A percentile compares a stretch with the other conserved stretches of the same genome.
Conservation (phyloP, 2,329 filamentous ascomycete genomes). For the Colletotrichum lupini region DNA sequence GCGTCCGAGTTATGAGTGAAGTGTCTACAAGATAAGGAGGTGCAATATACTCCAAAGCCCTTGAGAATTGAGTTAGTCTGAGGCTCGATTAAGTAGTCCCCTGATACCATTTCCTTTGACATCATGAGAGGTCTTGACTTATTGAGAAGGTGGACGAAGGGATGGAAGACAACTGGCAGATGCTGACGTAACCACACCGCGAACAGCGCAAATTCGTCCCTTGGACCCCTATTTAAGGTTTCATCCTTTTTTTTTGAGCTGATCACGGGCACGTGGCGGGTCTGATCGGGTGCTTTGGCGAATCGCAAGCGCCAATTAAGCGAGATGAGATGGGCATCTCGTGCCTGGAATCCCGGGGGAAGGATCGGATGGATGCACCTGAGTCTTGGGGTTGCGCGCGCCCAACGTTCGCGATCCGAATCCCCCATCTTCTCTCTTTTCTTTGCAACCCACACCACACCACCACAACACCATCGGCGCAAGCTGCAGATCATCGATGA, state of each 20-base stretch:
- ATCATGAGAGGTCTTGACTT: too few relatives aligned
- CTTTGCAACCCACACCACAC: slow-evolving; percentile 15
- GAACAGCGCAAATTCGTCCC: not conserved
- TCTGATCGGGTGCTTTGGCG: slow-evolving; percentile 4
- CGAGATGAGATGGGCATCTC: slow-evolving; percentile 16
- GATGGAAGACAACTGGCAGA: not conserved
- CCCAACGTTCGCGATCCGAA: slow-evolving; percentile 3
- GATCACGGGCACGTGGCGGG: slow-evolving; percentile 24
- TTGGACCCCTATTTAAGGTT: slow-evolving; percentile 22
- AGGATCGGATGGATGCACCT: not conserved
- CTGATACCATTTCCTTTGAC: too few relatives aligned
- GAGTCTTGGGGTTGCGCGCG: slow-evolving; percentile 3
- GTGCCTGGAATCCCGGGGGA: slow-evolving; percentile 2
- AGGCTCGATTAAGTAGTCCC: too few relatives aligned
- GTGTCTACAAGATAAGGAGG: too few relatives aligned
- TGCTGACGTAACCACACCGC: not conserved
- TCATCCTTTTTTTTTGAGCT: not conserved
- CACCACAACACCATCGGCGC: slow-evolving; percentile 9
- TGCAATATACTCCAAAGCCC: too few relatives aligned
- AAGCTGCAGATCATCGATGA: slow-evolving; percentile 29
- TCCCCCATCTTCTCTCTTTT: not conserved
- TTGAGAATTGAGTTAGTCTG: too few relatives aligned
- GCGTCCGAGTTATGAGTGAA: too few relatives aligned
- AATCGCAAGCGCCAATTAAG: slow-evolving; percentile 17
- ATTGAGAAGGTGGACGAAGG: too few relatives aligned